A percentile compares a stretch with the other conserved stretches of the same genome.
These are phyloP conservation scores for Alternaria arbusti DNA, from an alignment of 2,329 filamentous ascomycete genomes.

Conservation along the genomic window DNA sequence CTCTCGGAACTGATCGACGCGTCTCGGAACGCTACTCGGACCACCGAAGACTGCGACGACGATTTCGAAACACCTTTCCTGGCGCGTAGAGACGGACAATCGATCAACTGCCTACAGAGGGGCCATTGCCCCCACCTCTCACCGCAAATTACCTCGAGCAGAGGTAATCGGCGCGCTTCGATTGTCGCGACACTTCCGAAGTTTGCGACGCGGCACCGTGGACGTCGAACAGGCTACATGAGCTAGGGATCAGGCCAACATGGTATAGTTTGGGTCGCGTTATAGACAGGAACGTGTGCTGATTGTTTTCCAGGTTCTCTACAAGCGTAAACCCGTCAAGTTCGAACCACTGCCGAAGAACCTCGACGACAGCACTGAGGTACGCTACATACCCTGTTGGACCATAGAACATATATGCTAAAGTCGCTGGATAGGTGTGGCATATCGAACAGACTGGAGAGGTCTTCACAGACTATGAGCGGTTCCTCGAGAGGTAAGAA, in stretches of 20 bases:
- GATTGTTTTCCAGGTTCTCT: constrained; percentile 73
- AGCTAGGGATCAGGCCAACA: constrained; percentile 32
- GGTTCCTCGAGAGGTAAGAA: constrained; percentile 80
- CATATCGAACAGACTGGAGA: constrained; percentile 89
- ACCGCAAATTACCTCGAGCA: neutral
- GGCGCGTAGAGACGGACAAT: constrained; percentile 26
- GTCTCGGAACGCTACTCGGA: constrained; percentile 46
- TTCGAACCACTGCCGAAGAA: constrained; percentile 74
- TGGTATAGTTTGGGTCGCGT: constrained; percentile 37
- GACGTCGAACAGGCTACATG: constrained; percentile 37
- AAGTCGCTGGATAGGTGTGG: constrained; percentile 72
- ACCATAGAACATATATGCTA: constrained; percentile 29
- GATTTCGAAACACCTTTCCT: constrained; percentile 32
- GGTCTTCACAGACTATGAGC: constrained; percentile 86
- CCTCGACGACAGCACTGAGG: constrained; percentile 83
- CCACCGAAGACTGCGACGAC: constrained; percentile 37
- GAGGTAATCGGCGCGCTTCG: constrained; percentile 17
- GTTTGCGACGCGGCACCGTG: constrained; percentile 35
- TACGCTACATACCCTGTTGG: constrained; percentile 52
- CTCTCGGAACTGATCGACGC: constrained; percentile 51
- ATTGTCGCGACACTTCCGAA: constrained; percentile 33
- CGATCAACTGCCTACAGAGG: constrained; percentile 13
- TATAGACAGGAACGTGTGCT: constrained; percentile 12
- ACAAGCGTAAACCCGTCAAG: constrained; percentile 93
- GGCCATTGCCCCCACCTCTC: constrained; percentile 10